A percentile compares a stretch with the other conserved stretches of the same genome.
Evolutionary conservation across 805 yeast species (phyloP).

Genomic region (Wickerhamomyces chambardii): DNA sequence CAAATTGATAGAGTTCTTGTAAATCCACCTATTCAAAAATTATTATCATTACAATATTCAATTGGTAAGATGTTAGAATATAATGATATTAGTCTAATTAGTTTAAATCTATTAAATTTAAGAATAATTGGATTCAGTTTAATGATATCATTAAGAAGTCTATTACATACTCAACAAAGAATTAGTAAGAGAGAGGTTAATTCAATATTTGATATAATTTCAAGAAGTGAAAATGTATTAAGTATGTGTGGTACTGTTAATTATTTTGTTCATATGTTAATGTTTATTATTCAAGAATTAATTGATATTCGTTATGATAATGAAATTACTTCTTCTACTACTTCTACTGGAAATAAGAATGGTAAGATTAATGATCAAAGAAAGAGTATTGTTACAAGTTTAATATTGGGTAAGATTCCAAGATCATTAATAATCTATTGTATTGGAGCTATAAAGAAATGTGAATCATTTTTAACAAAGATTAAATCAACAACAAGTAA

Average conservation of each 20-base stretch:
- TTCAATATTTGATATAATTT: slow-evolving; percentile 40
- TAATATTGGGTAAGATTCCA: slow-evolving; percentile 62
- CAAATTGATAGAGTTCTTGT: slow-evolving; percentile 68
- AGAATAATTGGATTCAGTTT: slow-evolving; percentile 66
- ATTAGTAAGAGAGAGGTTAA: slow-evolving; percentile 43
- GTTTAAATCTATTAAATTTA: slow-evolving; percentile 55
- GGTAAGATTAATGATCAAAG: slow-evolving; percentile 10
- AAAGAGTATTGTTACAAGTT: slow-evolving; percentile 44
- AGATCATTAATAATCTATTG: slow-evolving; percentile 59
- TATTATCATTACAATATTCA: slow-evolving; percentile 60
- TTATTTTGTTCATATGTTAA: slow-evolving; percentile 79
- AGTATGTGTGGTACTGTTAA: slow-evolving; percentile 68
- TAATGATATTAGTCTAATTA: slow-evolving; percentile 13
- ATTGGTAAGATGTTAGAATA: slow-evolving; percentile 37
- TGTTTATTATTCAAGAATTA: slow-evolving; percentile 66
- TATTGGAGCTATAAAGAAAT: slow-evolving; percentile 54
- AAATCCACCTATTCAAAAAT: slow-evolving; percentile 69
- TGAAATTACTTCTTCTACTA: too few relatives aligned
- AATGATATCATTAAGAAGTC: slow-evolving; percentile 49
- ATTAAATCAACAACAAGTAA: slow-evolving; percentile 18
- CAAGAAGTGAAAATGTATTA: slow-evolving; percentile 55
- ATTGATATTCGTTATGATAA: slow-evolving; percentile 27
- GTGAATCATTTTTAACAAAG: slow-evolving; percentile 21
- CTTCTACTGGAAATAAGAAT: slow-evolving; percentile 8
- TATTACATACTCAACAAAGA: slow-evolving; percentile 54